A percentile compares a stretch with the other conserved stretches of the same genome.
These are phyloP conservation scores for Scytalidium lignicola DNA, from an alignment of 2,329 filamentous ascomycete species.

Conservation along the genomic window DNA sequence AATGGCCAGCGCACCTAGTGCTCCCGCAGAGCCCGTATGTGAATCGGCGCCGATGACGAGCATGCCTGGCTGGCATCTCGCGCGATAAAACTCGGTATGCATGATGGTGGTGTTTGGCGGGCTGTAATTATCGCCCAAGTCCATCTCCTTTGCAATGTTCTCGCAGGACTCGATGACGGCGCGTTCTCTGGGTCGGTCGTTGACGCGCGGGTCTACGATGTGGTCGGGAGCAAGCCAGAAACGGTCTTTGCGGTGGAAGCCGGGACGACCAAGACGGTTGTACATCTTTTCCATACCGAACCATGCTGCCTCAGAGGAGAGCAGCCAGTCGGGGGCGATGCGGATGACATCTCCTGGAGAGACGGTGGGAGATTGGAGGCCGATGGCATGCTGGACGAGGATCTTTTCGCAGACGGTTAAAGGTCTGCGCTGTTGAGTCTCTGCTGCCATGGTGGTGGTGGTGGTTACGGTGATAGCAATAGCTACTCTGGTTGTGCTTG, in stretches of 20 bases:
- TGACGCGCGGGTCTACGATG: slow-evolving; percentile 39
- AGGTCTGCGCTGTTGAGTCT: background rate
- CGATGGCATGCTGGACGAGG: slow-evolving; percentile 36
- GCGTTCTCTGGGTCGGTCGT: slow-evolving; percentile 29
- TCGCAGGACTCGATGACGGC: slow-evolving; percentile 33
- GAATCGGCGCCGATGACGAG: slow-evolving; percentile 40
- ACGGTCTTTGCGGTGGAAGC: slow-evolving; percentile 43
- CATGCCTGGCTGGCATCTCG: slow-evolving; percentile 39
- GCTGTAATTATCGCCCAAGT: slow-evolving; percentile 24
- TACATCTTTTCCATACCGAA: slow-evolving; percentile 37
- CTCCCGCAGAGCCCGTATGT: slow-evolving; percentile 41
- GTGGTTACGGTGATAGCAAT: too few relatives aligned
- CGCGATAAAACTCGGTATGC: slow-evolving; percentile 41
- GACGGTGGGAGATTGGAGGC: slow-evolving; percentile 17
- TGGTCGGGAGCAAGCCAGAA: slow-evolving; percentile 47
- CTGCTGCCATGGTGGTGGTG: too few relatives aligned
- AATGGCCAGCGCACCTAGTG: slow-evolving; percentile 35
- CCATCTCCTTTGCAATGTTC: slow-evolving; percentile 21
- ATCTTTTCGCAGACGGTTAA: slow-evolving; percentile 41
- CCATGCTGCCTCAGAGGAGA: slow-evolving; percentile 40
- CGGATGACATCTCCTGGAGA: slow-evolving; percentile 35
- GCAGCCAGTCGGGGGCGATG: slow-evolving; percentile 40
- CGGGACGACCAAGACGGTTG: slow-evolving; percentile 32
- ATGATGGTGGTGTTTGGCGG: slow-evolving; percentile 32
- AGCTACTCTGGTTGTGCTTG: too few relatives aligned